Evolutionary conservation across 176 grass and related monocot species (phyloP).

Genomic region (bread wheat (Triticum aestivum)): IWGSC_CS_RefSeq_v2.1 NC_057799.1:64453840-64454339

Average conservation of each 20-base stretch:
- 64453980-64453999: not conserved
- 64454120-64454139: constrained; percentile 33
- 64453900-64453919: not conserved
- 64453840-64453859: not conserved
- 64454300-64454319: not conserved
- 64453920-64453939: too few relatives aligned
- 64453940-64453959: not conserved
- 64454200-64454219: constrained; percentile 45
- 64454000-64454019: not conserved
- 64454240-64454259: not conserved
- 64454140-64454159: constrained; percentile 62
- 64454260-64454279: not conserved
- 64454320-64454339: not conserved
- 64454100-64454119: not conserved
- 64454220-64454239: not conserved
- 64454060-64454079: too few relatives aligned
- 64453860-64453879: not conserved
- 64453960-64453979: not conserved
- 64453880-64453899: too few relatives aligned
- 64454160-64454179: constrained; percentile 40
- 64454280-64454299: not conserved
- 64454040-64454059: too few relatives aligned
- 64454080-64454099: not conserved
- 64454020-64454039: not conserved
- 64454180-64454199: constrained; percentile 81